phyloP scores from a whole-genome alignment of 2,329 filamentous ascomycete genomes.

The Aspergillus proliferans region DNA sequence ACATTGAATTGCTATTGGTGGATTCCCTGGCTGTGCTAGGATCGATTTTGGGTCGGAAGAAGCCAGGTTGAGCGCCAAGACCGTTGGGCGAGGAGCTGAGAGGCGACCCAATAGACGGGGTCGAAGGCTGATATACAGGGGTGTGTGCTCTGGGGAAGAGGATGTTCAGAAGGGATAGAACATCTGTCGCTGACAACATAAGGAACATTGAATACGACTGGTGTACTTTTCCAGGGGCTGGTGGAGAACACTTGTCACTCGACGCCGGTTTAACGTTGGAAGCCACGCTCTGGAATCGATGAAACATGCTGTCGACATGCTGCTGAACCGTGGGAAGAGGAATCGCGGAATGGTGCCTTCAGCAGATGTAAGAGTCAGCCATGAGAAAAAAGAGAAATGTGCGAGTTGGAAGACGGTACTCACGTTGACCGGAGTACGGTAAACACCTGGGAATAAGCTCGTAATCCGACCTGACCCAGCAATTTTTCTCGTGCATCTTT shows the following conservation, averaged over 20 bases:
- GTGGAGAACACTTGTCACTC: conserved; percentile 1
- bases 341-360: conserved; percentile 32
- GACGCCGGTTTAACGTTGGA: conserved; percentile 2
- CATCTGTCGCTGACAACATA: conserved; percentile 71
- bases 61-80: conserved; percentile 23
- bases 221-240: conserved; percentile 44
- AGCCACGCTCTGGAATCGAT: conserved; percentile 16
- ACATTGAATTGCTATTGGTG: conserved; percentile 21
- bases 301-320: conserved; percentile 35
- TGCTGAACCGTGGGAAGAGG: conserved; percentile 27
- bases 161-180: conserved; percentile 73
- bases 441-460: conserved; percentile 71
- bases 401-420: conserved; percentile 23
- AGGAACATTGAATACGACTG: conserved; percentile 54
- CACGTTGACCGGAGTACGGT: conserved; percentile 67
- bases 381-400: conserved; percentile 19
- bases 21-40: conserved; percentile 15
- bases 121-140: conserved; percentile 22
- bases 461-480: conserved; percentile 67
- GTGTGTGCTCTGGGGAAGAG: conserved; percentile 57
- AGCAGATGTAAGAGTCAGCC: conserved; percentile 1
- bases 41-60: conserved; percentile 27
- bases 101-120: conserved; percentile 20
- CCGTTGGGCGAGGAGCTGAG: conserved; percentile 9
- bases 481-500: conserved; percentile 79